Base-by-base conservation (phyloP, 257 asterid genomes). In the Capsicum chinense region DNA sequence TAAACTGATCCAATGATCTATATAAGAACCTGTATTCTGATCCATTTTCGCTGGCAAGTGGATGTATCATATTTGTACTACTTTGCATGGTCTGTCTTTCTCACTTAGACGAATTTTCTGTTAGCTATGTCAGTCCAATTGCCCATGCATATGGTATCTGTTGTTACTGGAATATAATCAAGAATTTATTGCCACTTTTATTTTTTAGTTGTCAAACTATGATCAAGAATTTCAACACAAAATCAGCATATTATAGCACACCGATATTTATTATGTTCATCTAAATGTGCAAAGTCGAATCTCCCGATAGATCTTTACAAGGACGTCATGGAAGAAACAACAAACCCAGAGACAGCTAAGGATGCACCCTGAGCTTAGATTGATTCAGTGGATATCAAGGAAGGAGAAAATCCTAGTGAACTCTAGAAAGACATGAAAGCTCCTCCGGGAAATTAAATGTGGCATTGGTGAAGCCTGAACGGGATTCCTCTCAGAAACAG, bases 241-340 rank as follows among this genome's bases (percentile, higher is more conserved):
- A 50, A 76, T 50, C 62, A 50, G 19, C 19, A 21, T 50, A 47
- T 52, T 21, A 76, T 76, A 21, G 26, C 81, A 21, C 26, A 21
- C 3, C 14, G 5, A 56, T 56, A 73, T 59, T 37, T 33, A 63
- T 67, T 79, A 58, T 73, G 60, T 69, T 62, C 37, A 44, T 64
- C 11, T 85, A 60, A 80, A 80, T 73, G 56, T 86, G 86, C 92
- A 95, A 98, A 94, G 86, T 90, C 94, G 91, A 94, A 92, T 87
- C 83, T 87, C 85, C 56, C 93, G 84, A 88, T 90, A 90, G 94
- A 93, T 84, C 88, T 92, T 13, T 94, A 90, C 92, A 88, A 88
- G 87, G 94, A 92, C 67, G 84, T 90, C 90, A 84, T 89, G 68
- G 64, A 86, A 21, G 91, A 90, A 56, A 37, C 91, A 12, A 50